Base-by-base conservation (phyloP, 2,329 filamentous ascomycete species). In the Zarea fungicola region DNA sequence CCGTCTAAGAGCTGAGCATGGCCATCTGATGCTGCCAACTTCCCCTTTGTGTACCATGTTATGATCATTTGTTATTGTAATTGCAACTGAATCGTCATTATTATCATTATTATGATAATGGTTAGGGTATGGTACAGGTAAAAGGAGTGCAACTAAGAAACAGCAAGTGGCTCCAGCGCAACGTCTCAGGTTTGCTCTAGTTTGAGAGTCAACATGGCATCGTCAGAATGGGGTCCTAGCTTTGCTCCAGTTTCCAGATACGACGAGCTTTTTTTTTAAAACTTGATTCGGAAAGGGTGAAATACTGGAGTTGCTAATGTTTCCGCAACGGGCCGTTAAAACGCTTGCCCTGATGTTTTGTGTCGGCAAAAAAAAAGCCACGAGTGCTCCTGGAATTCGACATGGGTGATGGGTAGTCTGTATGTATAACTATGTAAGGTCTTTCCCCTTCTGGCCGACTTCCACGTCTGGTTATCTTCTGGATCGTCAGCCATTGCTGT, bases 401-500 rank as follows among this genome's bases (percentile, higher is more conserved):
- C n/a, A n/a, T n/a, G n/a, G n/a, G n/a, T n/a, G n/a, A n/a, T n/a
- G n/a, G n/a, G n/a, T n/a, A n/a, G n/a, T n/a, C n/a, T n/a, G n/a
- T n/a, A n/a, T n/a, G n/a, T n/a, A n/a, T n/a, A n/a, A n/a, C n/a
- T n/a, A n/a, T n/a, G n/a, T n/a, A n/a, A n/a, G n/a, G n/a, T n/a
- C n/a, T n/a, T n/a, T n/a, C n/a, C n/a, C n/a, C n/a, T n/a, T n/a
- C n/a, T n/a, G n/a, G n/a, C n/a, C n/a, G n/a, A n/a, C n/a, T n/a
- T n/a, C n/a, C n/a, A n/a, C n/a, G n/a, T n/a, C n/a, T n/a, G n/a
- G n/a, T n/a, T n/a, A 6, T 43, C 9, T 41, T 37, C 51, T 52
- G 34, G n/a, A n/a, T 49, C 35, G 44, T 49, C 40, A 54, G 39
- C 41, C 53, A 25, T 47, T 21, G 28, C 29, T n/a, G 21, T 28